phyloP scores from a whole-genome alignment of 768 basidiomycete species.

The Psilocybe cubensis region DNA sequence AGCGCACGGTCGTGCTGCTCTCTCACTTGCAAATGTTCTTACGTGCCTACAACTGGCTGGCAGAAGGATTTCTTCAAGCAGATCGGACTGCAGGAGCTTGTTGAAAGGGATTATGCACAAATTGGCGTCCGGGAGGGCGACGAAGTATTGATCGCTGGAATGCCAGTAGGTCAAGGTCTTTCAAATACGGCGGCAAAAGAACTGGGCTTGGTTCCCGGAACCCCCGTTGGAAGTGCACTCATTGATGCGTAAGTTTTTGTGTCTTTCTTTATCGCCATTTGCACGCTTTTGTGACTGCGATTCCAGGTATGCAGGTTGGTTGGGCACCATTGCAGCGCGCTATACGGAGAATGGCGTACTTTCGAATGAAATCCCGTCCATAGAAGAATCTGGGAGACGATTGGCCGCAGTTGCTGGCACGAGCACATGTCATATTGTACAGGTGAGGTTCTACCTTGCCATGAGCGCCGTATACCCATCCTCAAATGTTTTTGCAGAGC shows the following conservation, averaged over 20 bases:
- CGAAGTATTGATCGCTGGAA: conserved; percentile 76
- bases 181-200: conserved; percentile 80
- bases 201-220: conserved; percentile 83
- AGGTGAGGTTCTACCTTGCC: conserved; percentile 45
- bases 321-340: conserved; percentile 91
- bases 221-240: conserved; percentile 90
- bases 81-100: conserved; percentile 80
- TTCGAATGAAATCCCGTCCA: conserved; percentile 55
- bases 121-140: conserved; percentile 67
- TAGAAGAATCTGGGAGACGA: conserved; percentile 80
- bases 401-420: conserved; percentile 96
- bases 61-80: conserved; percentile 82
- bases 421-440: conserved; percentile 94
- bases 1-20: conserved; percentile 87
- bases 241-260: conserved; percentile 81
- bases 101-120: conserved; percentile 69
- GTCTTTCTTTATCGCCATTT: neutral
- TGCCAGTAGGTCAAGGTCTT: conserved; percentile 86
- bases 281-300: neutral
- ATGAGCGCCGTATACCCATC: neutral
- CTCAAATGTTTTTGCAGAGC: conserved; percentile 48
- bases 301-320: conserved; percentile 89
- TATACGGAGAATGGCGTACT: conserved; percentile 55
- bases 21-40: conserved; percentile 93
- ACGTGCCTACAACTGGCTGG: conserved; percentile 88